These are phyloP conservation scores for Anthracocystis walkeri DNA, from an alignment of 1,284 basidiomycete genomes.

Conservation along the genomic window DNA sequence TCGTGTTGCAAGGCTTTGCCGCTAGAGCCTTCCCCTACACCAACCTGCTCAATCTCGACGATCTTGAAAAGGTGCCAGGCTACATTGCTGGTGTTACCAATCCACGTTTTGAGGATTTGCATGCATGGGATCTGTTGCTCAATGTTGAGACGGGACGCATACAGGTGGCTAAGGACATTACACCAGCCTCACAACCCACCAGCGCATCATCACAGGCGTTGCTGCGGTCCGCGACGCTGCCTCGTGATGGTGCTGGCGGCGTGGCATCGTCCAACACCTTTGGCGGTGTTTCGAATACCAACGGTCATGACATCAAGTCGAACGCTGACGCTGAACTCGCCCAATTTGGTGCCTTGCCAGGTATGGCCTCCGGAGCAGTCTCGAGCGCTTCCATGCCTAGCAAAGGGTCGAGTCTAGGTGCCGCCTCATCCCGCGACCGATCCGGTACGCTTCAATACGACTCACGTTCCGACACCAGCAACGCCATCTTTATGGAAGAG, in stretches of 20 bases:
- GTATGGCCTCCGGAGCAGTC: conserved; percentile 5
- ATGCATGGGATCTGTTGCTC: conserved; percentile 90
- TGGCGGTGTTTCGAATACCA: conserved; percentile 30
- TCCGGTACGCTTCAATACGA: conserved; percentile 34
- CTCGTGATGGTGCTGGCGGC: conserved; percentile 40
- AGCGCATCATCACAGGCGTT: conserved; percentile 16
- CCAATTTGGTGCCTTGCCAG: conserved; percentile 41
- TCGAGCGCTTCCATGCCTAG: conserved; percentile 13
- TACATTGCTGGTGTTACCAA: conserved; percentile 97
- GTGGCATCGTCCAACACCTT: conserved; percentile 12
- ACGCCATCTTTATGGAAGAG: conserved; percentile 92
- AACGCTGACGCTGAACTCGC: conserved; percentile 26
- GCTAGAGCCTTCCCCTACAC: conserved; percentile 93
- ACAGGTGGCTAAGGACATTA: conserved; percentile 85
- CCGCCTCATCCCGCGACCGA: conserved; percentile 33
- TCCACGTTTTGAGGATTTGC: conserved; percentile 88
- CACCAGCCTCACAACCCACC: conserved; percentile 62
- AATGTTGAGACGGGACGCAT: conserved; percentile 88
- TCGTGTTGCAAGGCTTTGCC: conserved; percentile 80
- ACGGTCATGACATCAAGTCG: conserved; percentile 11
- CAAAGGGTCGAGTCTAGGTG: conserved; percentile 26
- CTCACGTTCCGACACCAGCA: conserved; percentile 73
- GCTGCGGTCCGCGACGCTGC: conserved; percentile 58
- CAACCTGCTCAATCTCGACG: conserved; percentile 86
- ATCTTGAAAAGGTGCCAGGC: conserved; percentile 86